Evolutionary conservation across 2,329 filamentous ascomycete genomes (phyloP).

Genomic region (Xylariales sp.): DNA sequence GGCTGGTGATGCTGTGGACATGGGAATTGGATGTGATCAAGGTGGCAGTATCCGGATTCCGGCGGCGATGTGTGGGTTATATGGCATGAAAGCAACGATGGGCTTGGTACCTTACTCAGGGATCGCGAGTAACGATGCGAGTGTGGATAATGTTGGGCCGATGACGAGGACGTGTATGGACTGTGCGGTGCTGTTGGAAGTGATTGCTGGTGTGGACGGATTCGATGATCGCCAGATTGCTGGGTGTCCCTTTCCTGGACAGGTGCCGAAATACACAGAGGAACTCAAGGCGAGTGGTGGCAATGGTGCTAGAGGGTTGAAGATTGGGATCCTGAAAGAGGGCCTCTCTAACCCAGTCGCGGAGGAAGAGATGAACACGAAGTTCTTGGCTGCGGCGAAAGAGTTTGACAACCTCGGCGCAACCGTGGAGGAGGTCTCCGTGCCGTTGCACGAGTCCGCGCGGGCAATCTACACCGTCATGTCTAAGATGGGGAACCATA

Average conservation of each 20-base stretch:
- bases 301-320: slow-evolving; percentile 18
- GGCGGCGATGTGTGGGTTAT: slow-evolving; percentile 26
- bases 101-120: slow-evolving; percentile 31
- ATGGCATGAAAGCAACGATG: slow-evolving; percentile 29
- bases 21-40: slow-evolving; percentile 30
- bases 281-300: slow-evolving; percentile 4
- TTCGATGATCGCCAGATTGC: slow-evolving; percentile 28
- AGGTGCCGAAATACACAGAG: slow-evolving; percentile 14
- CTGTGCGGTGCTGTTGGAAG: slow-evolving; percentile 26
- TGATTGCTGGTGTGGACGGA: slow-evolving; percentile 26
- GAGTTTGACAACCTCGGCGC: slow-evolving; percentile 23
- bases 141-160: slow-evolving; percentile 28
- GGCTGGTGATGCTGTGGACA: slow-evolving; percentile 25
- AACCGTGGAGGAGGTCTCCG: slow-evolving; percentile 21
- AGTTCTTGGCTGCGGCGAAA: slow-evolving; percentile 22
- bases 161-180: slow-evolving; percentile 25
- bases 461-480: slow-evolving; percentile 18
- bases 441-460: slow-evolving; percentile 24
- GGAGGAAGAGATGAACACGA: slow-evolving; percentile 19
- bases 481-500: slow-evolving; percentile 25
- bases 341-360: slow-evolving; percentile 21
- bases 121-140: slow-evolving; percentile 26
- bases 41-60: slow-evolving; percentile 31
- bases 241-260: slow-evolving; percentile 16
- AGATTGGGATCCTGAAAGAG: slow-evolving; percentile 25